Evolutionary conservation across 179 eudicot species (phyloP), one percentile per base, ranked within the genome.

Genomic region (Camellia oleifera): DNA sequence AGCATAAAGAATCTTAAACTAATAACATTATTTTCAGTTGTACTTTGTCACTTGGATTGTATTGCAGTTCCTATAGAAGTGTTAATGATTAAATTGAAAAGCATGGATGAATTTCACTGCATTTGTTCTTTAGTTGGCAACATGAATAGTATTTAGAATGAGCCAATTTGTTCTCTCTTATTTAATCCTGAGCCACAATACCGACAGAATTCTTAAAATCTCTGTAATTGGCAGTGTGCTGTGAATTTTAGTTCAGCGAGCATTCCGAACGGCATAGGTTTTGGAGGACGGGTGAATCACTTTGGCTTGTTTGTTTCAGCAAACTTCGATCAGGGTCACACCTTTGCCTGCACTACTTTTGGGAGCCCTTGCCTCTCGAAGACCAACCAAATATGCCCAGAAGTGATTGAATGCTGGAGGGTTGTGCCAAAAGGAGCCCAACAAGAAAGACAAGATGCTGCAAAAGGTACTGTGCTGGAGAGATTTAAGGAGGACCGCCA

Each of bases 401-500:
- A 95, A 79, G 88, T 91, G 77, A 95, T 95, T 17, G 98, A 95
- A 82, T 95, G 98, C 84, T 95, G 98, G 98, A 90, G 94, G 20
- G 85, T 92, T 53, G 82, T 90, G 64, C 88, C 90, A 17, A 88
- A 87, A 72, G 90, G 79, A 80, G 85, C 78, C 73, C 91, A 88
- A 68, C 84, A 81, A 67, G 86, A 82, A 69, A 84, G 78, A 69
- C 84, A 76, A 76, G 85, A 83, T 40, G 89, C 82, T 15, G 62
- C 77, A n/a, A 86, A 85, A 87, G 97, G 98, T 48, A 87, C 92
- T 0, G 94, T 95, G 23, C 83, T 95, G 12, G 97, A 95, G 53
- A 91, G 97, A 82, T 95, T 92, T 78, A 91, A 95, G 89, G 98
- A 95, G 88, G 98, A 95, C 46, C 90, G 97, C 3, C 78, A 93